These are phyloP conservation scores for Penicillium steckii DNA, from an alignment of 495 filamentous ascomycete genomes.

Conservation along the genomic window DNA sequence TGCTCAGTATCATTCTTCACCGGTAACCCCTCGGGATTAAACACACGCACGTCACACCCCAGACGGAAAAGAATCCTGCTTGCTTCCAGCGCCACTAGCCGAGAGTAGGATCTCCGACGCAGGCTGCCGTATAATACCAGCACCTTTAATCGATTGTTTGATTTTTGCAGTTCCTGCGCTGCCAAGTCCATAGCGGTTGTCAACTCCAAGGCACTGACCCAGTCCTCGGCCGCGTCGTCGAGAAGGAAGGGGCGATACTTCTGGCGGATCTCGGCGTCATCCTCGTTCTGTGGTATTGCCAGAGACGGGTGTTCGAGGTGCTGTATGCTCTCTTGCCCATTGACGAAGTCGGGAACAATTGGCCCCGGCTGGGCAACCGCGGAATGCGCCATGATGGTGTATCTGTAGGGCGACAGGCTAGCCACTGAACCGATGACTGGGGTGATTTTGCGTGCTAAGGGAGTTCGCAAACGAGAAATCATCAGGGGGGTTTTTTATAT, in stretches of 20 bases:
- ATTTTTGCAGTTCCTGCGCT: slow-evolving; percentile 38
- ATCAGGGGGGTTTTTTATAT: slow-evolving; percentile 1
- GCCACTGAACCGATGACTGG: slow-evolving; percentile 1
- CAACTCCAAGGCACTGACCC: slow-evolving; percentile 57
- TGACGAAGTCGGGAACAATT: slow-evolving; percentile 2
- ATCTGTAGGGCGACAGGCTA: slow-evolving; percentile 8
- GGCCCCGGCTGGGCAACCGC: slow-evolving; percentile 1
- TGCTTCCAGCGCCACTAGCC: slow-evolving; percentile 60
- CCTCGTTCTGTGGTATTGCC: slow-evolving; percentile 44
- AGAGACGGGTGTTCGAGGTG: slow-evolving; percentile 28
- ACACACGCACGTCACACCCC: slow-evolving; percentile 67
- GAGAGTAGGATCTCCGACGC: slow-evolving; percentile 58
- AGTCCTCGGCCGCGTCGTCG: slow-evolving; percentile 41
- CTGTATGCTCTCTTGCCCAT: slow-evolving; percentile 1
- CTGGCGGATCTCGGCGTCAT: slow-evolving; percentile 44
- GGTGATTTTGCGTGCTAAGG: slow-evolving; percentile 9
- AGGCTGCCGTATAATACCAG: slow-evolving; percentile 66
- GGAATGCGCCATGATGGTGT: slow-evolving; percentile 9
- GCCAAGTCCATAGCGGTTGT: slow-evolving; percentile 54
- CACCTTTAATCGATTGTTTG: slow-evolving; percentile 53
- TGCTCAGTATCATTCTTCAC: slow-evolving; percentile 62
- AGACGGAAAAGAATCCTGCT: slow-evolving; percentile 61
- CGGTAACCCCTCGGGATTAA: slow-evolving; percentile 58
- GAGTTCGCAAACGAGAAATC: slow-evolving; percentile 5
- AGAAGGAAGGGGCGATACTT: slow-evolving; percentile 62